Percentiles rank a stretch among this genome's conserved stretches.
These are phyloP conservation scores for Cyberlindnera subsufficiens DNA, from an alignment of 805 yeast species.

Conservation along the genomic window DNA sequence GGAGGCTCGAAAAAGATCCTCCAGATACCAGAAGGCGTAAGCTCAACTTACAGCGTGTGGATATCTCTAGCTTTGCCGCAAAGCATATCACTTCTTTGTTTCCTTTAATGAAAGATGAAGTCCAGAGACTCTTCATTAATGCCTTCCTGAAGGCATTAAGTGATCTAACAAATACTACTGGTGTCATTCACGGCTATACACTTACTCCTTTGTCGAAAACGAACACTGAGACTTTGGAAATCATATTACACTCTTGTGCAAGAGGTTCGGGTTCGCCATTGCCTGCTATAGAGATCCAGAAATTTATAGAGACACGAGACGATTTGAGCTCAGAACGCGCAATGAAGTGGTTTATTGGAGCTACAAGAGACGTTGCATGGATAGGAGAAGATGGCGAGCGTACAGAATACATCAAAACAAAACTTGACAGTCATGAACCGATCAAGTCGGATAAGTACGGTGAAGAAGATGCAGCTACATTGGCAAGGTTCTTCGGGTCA, in stretches of 20 bases:
- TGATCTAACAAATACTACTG: constrained; percentile 12
- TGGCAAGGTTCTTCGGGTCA: background rate
- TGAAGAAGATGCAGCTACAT: background rate
- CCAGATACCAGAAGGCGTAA: background rate
- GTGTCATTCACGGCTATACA: constrained; percentile 14
- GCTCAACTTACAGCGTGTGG: constrained; percentile 16
- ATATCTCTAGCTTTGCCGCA: constrained; percentile 3
- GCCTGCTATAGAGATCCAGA: background rate
- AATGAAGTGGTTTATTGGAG: background rate
- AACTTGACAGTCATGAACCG: background rate
- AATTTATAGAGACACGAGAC: background rate
- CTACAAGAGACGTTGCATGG: background rate
- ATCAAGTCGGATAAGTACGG: background rate
- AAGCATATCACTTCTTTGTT: background rate
- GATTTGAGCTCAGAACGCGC: background rate
- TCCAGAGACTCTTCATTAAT: constrained; percentile 9
- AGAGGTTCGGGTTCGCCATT: constrained; percentile 7
- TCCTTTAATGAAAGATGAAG: background rate
- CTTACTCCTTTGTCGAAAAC: constrained; percentile 2
- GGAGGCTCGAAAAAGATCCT: background rate
- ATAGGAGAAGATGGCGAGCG: background rate
- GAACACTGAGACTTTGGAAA: constrained; percentile 5
- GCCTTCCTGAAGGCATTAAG: constrained; percentile 9
- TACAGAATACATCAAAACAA: background rate
- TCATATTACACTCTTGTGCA: constrained; percentile 12